These are phyloP conservation scores for Venustampulla echinocandica DNA, from an alignment of 495 filamentous ascomycete genomes.

Conservation along the genomic window DNA sequence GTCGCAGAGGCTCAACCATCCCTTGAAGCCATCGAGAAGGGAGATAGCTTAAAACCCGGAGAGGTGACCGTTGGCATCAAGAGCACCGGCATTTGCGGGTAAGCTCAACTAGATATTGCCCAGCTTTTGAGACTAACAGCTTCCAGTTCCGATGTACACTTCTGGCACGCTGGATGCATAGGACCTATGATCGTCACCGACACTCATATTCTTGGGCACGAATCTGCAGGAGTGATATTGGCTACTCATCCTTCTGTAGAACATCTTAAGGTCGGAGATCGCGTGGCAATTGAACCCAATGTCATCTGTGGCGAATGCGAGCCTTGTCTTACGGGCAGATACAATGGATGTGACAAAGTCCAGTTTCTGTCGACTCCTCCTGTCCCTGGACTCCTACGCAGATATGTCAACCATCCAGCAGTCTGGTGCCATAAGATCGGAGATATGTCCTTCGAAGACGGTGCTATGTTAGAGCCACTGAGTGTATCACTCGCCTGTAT, in stretches of 20 bases:
- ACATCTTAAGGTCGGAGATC: conserved; percentile 67
- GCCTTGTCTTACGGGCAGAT: conserved; percentile 80
- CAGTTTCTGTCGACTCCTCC: conserved; percentile 83
- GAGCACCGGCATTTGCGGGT: conserved; percentile 93
- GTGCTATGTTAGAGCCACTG: conserved; percentile 79
- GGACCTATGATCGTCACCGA: conserved; percentile 86
- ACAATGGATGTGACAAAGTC: conserved; percentile 84
- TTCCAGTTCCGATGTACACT: conserved; percentile 80
- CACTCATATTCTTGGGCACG: conserved; percentile 86
- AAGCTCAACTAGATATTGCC: conserved; percentile 27
- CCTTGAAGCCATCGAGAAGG: conserved; percentile 63
- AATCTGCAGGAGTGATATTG: conserved; percentile 78
- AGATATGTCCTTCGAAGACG: conserved; percentile 80
- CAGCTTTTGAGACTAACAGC: not conserved
- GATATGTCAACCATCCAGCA: conserved; percentile 89
- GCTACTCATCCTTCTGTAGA: conserved; percentile 74
- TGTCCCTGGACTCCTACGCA: conserved; percentile 75
- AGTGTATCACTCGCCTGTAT: conserved; percentile 78
- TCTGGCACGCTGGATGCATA: conserved; percentile 90
- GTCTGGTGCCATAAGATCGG: conserved; percentile 91
- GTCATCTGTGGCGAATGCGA: conserved; percentile 83
- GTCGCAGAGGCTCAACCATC: conserved; percentile 68
- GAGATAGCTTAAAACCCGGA: conserved; percentile 61
- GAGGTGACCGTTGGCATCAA: conserved; percentile 79
- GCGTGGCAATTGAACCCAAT: conserved; percentile 86